A percentile compares a stretch with the other conserved stretches of the same genome.
phyloP scores from a whole-genome alignment of 2,329 filamentous ascomycete species.

The Akanthomyces dipterigenus region DNA sequence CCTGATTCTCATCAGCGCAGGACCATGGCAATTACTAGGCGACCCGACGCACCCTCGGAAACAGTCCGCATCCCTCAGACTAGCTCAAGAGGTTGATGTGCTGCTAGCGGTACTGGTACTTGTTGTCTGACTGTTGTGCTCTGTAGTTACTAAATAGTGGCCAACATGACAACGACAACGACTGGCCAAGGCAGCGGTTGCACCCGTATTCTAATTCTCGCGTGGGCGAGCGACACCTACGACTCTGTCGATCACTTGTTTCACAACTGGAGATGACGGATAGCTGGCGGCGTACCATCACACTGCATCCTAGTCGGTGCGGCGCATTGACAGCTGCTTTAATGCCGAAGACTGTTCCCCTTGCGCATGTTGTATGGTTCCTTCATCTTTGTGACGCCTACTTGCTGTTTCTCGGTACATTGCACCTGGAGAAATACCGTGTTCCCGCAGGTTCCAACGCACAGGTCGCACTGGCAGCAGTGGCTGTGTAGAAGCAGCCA shows the following conservation, averaged over 20 bases:
- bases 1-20: background rate
- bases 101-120: background rate
- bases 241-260: background rate
- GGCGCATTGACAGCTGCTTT: background rate
- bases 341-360: background rate
- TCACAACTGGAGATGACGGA: conserved; percentile 2
- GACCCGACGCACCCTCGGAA: background rate
- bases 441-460: background rate
- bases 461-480: no score
- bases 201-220: background rate
- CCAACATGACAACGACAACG: background rate
- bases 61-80: background rate
- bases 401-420: background rate
- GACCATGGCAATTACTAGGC: background rate
- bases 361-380: no score
- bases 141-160: background rate
- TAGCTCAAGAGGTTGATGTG: background rate
- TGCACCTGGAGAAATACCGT: background rate
- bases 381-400: background rate
- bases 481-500: background rate
- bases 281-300: background rate
- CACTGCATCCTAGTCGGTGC: background rate
- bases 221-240: background rate
- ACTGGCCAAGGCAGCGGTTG: background rate
- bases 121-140: background rate